Percentiles rank a stretch among this genome's conserved stretches.
These are phyloP conservation scores for Dichotomopilus funicola DNA, from an alignment of 2,329 filamentous ascomycete species.

Conservation along the genomic window DNA sequence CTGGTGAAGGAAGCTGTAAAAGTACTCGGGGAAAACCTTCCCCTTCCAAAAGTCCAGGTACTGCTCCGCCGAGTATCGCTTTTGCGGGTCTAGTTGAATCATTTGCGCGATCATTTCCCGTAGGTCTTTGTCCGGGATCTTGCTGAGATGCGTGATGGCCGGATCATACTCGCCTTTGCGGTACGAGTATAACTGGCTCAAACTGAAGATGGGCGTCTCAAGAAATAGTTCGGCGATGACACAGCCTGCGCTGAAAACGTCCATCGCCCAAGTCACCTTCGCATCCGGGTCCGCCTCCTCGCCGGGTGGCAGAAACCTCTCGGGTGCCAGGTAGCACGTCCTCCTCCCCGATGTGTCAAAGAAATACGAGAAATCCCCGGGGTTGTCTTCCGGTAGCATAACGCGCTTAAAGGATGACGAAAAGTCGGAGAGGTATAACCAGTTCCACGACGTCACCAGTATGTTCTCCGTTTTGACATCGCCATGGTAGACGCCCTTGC, in stretches of 20 bases:
- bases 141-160: constrained; percentile 68
- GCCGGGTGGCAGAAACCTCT: constrained; percentile 73
- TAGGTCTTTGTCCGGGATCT: constrained; percentile 82
- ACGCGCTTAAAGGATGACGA: constrained; percentile 93
- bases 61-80: constrained; percentile 86
- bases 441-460: constrained; percentile 97
- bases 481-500: constrained; percentile 84
- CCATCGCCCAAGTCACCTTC: constrained; percentile 85
- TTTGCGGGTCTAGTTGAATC: constrained; percentile 90
- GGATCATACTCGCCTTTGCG: constrained; percentile 89
- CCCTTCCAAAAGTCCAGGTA: constrained; percentile 88
- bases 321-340: constrained; percentile 92
- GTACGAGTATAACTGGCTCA: constrained; percentile 94
- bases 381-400: constrained; percentile 90
- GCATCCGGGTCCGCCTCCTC: constrained; percentile 55
- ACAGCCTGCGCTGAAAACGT: constrained; percentile 94
- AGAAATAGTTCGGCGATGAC: constrained; percentile 95
- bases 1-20: constrained; percentile 94
- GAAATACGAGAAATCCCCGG: constrained; percentile 94
- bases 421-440: constrained; percentile 97
- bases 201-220: constrained; percentile 92
- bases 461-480: constrained; percentile 99
- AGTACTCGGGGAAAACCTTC: constrained; percentile 92
- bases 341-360: constrained; percentile 89
- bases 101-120: constrained; percentile 88